These are phyloP conservation scores for Dendrostoma leiphaemia DNA, from an alignment of 2,329 filamentous ascomycete genomes.

Conservation along the genomic window DNA sequence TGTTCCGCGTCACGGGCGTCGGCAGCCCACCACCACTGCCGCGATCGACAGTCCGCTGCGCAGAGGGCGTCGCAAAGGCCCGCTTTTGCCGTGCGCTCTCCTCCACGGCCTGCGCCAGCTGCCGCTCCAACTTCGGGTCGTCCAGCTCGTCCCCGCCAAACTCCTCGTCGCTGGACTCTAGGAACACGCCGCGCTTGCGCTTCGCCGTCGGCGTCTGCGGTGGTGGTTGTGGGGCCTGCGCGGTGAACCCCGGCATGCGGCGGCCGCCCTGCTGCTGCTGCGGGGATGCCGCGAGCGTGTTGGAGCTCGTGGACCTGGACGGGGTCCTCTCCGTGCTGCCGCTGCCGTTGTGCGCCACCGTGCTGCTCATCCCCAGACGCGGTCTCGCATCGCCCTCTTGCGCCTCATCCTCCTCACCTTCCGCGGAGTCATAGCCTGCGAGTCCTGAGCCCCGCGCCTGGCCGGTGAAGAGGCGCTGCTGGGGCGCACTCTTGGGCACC, in stretches of 20 bases:
- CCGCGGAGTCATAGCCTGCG: not conserved
- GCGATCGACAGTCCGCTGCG: conserved; percentile 22
- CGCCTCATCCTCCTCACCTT: not conserved
- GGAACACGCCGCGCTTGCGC: conserved; percentile 26
- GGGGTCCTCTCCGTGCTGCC: not conserved
- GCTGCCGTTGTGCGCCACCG: not conserved
- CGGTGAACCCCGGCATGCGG: too few relatives aligned
- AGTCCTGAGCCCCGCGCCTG: not conserved
- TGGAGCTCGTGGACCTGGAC: not conserved
- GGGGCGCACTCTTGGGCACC: not conserved
- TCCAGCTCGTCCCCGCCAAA: conserved; percentile 30
- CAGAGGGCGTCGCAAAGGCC: conserved; percentile 27
- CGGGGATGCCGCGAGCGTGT: not conserved
- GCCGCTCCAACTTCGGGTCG: conserved; percentile 37
- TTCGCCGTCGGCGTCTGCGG: conserved; percentile 24
- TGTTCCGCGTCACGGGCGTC: conserved; percentile 27
- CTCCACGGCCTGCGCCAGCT: conserved; percentile 36
- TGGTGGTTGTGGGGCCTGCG: not conserved
- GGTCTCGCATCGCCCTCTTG: not conserved
- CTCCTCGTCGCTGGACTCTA: conserved; percentile 26
- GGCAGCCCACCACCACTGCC: conserved; percentile 23
- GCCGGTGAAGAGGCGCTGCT: conserved; percentile 13
- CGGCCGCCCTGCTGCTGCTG: not conserved
- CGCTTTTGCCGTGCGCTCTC: conserved; percentile 29
- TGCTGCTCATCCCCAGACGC: not conserved